A percentile compares a stretch with the other conserved stretches of the same genome.
phyloP scores from a whole-genome alignment of 1,139 yeast species.

The Debaryomycetaceae sp. region DNA sequence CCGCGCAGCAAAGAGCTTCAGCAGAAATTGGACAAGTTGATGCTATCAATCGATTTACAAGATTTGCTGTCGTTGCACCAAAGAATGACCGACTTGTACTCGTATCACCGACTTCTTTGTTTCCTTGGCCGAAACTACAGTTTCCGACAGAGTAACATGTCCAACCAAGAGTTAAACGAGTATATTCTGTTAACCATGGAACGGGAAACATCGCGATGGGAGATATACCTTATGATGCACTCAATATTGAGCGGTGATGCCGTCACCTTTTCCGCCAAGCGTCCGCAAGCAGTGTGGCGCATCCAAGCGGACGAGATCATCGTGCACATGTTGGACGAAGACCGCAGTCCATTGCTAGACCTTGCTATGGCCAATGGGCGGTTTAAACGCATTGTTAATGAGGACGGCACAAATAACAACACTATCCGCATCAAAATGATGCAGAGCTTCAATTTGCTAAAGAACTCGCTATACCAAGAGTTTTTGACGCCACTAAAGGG shows the following conservation, averaged over 20 bases:
- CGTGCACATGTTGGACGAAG: slow-evolving; percentile 34
- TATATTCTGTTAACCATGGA: slow-evolving; percentile 19
- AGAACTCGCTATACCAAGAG: slow-evolving; percentile 22
- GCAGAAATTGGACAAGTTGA: slow-evolving; percentile 29
- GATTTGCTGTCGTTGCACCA: slow-evolving; percentile 21
- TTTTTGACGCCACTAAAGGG: slow-evolving; percentile 23
- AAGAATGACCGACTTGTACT: slow-evolving; percentile 18
- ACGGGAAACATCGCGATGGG: slow-evolving; percentile 19
- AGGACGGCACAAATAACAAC: slow-evolving; percentile 33
- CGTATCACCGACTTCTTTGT: slow-evolving; percentile 14
- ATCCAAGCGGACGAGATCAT: slow-evolving; percentile 44
- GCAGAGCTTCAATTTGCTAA: slow-evolving; percentile 29
- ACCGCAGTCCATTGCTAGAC: slow-evolving; percentile 31
- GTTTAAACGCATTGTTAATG: slow-evolving; percentile 38
- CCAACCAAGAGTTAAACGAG: slow-evolving; percentile 28
- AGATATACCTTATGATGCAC: slow-evolving; percentile 27
- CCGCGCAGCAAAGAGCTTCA: slow-evolving; percentile 26
- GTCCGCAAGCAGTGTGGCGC: slow-evolving; percentile 39
- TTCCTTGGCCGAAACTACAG: slow-evolving; percentile 22
- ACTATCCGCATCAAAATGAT: slow-evolving; percentile 33
- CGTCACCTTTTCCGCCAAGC: slow-evolving; percentile 9
- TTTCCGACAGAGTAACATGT: slow-evolving; percentile 23
- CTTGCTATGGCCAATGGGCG: slow-evolving; percentile 27
- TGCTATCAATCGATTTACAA: slow-evolving; percentile 33
- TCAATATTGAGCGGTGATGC: slow-evolving; percentile 31